Base-by-base conservation (phyloP, 1,284 basidiomycete species). In the Stereum hirsutum region DNA sequence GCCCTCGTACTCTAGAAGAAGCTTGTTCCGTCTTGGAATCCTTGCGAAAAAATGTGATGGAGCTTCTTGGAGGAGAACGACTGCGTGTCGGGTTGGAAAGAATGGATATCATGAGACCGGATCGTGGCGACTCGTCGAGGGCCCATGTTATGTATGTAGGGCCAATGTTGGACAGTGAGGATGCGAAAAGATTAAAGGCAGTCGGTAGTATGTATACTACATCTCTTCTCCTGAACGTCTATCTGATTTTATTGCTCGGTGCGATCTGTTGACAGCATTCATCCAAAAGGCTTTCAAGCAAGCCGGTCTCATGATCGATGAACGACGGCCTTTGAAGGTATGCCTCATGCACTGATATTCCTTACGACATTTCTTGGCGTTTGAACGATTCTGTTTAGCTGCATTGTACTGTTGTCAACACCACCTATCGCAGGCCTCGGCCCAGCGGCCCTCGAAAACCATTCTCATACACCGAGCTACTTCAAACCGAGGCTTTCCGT, bases 341-440 rank as follows among this genome's bases (percentile, higher is more conserved):
- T 6, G 62, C n/a, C 20, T 27, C 34, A 39, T 23, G 33, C n/a
- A 34, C 11, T 19, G 15, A 8, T 35, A 14, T 12, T n/a, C 11
- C 21, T 0, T 11, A 17, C 11, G 15, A 35, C 8, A 10, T 10
- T 10, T 31, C 23, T 8, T 6, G 17, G 39, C 41, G 39, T 23
- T 48, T 25, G 34, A 14, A 33, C 24, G 26, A 14, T 24, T 38
- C 24, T 27, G 6, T n/a, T 44, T 40, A 82, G 81, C 60, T 85
- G 12, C 83, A 85, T 49, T 84, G 81, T 58, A 84, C 82, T 0
- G 54, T 85, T 19, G 53, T 82, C 46, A 83, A 82, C 52, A 77
- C 81, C 0, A 65, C 62, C 25, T 62, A 81, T 54, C 73, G 80
- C 43, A 70, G 63, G 49, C 69, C 72, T 5, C 57, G 45, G 23